Conservation (phyloP, 306 rosid species). For the Corylus heterophylla region DNA sequence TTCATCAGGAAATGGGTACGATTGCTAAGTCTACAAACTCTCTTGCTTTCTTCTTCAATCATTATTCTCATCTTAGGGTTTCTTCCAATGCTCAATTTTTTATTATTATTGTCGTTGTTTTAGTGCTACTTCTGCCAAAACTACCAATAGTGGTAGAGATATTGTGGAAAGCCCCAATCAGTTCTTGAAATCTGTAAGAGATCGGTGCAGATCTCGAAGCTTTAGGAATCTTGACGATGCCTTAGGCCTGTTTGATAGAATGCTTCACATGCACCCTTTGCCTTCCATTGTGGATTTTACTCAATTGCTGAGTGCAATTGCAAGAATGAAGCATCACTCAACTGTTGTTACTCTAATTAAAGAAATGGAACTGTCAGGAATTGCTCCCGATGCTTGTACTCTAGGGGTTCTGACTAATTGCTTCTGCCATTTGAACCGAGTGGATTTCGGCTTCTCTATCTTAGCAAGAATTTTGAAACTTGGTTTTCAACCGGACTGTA, state of each 20-base stretch:
- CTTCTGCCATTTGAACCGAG: conserved; percentile 18
- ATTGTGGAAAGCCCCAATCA: neutral
- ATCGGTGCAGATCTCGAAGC: neutral
- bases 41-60: too few relatives aligned
- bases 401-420: conserved; percentile 28
- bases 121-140: too few relatives aligned
- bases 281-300: conserved; percentile 25
- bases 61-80: too few relatives aligned
- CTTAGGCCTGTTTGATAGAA: conserved; percentile 21
- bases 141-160: too few relatives aligned
- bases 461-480: conserved; percentile 22
- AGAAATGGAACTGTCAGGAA: conserved; percentile 2
- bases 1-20: too few relatives aligned
- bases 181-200: neutral
- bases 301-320: conserved; percentile 21
- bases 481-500: conserved; percentile 11
- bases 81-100: too few relatives aligned
- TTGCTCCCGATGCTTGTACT: conserved; percentile 6
- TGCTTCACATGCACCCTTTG: conserved; percentile 25
- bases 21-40: too few relatives aligned
- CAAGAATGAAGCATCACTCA: conserved; percentile 22
- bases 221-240: conserved; percentile 8
- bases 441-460: conserved; percentile 15
- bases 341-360: conserved; percentile 16
- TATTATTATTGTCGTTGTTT: too few relatives aligned